These are phyloP conservation scores for Mortierella sp. DNA, from an alignment of 371 early-diverging fungal species.

Conservation along the genomic window DNA sequence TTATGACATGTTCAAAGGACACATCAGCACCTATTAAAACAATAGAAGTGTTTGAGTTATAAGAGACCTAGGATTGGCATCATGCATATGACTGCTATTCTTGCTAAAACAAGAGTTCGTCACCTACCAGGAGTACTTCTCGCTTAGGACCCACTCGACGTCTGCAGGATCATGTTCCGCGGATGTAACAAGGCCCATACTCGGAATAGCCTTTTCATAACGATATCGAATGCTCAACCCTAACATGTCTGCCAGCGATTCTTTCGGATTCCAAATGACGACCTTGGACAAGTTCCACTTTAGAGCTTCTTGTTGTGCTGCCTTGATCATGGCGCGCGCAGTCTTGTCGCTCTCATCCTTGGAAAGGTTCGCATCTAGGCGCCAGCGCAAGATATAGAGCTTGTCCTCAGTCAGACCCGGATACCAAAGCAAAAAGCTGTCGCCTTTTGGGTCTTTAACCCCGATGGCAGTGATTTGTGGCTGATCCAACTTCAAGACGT, in stretches of 20 bases:
- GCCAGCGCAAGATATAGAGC: constrained; percentile 33
- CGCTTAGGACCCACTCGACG: constrained; percentile 41
- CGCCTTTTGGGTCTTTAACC: constrained; percentile 3
- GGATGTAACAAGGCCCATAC: constrained; percentile 21
- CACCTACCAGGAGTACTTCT: constrained; percentile 49
- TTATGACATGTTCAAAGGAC: too few relatives aligned
- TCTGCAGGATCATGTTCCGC: constrained; percentile 2
- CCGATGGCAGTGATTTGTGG: constrained; percentile 16
- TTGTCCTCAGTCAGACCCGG: constrained; percentile 22
- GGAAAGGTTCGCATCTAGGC: constrained; percentile 10
- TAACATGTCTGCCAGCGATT: constrained; percentile 15
- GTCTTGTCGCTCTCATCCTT: not conserved
- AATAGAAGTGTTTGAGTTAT: too few relatives aligned
- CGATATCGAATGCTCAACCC: constrained; percentile 19
- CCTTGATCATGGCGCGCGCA: constrained; percentile 15
- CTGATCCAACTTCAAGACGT: constrained; percentile 4
- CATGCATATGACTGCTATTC: too few relatives aligned
- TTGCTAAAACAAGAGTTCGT: too few relatives aligned
- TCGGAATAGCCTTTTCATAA: constrained; percentile 17
- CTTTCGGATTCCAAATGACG: constrained; percentile 40
- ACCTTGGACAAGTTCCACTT: constrained; percentile 31
- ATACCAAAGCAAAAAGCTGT: constrained; percentile 41
- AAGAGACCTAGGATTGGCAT: too few relatives aligned
- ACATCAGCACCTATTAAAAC: too few relatives aligned
- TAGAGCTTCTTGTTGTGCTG: constrained; percentile 31